Evolutionary conservation across 2,329 filamentous ascomycete genomes (phyloP).

Genomic region (Botrytis medusae): DNA sequence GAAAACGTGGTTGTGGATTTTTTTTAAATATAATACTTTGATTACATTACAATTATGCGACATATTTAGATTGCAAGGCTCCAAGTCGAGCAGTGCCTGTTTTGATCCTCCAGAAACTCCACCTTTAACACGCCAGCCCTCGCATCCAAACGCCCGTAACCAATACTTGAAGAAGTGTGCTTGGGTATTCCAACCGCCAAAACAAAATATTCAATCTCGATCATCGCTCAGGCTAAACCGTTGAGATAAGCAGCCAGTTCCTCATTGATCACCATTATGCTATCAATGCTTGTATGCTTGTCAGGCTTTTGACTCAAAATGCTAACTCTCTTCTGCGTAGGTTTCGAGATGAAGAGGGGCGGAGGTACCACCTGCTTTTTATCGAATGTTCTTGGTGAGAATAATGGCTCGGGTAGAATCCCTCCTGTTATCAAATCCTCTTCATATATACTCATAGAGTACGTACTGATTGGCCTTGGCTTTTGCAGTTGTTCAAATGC

Average conservation of each 20-base stretch:
- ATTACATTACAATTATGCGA: not conserved
- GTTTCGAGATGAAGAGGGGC: slow-evolving; percentile 2
- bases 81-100: not conserved
- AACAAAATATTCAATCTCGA: not conserved
- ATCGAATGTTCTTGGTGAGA: not conserved
- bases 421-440: slow-evolving; percentile 10
- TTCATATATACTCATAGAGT: slow-evolving; percentile 26
- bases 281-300: slow-evolving; percentile 5
- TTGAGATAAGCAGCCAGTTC: slow-evolving; percentile 13
- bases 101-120: not conserved
- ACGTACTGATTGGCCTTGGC: slow-evolving; percentile 26
- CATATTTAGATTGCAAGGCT: not conserved
- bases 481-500: not conserved
- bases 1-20: too few species aligned
- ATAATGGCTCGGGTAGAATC: not conserved
- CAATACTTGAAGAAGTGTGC: not conserved
- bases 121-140: not conserved
- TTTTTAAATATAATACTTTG: not conserved
- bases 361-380: not conserved
- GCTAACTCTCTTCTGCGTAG: not conserved
- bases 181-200: slow-evolving; percentile 2
- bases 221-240: not conserved
- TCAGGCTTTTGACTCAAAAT: not conserved
- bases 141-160: not conserved
- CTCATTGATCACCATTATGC: slow-evolving; percentile 1